Base-by-base conservation (phyloP, 2,329 filamentous ascomycete species). In the Talaromyces sp. region DNA sequence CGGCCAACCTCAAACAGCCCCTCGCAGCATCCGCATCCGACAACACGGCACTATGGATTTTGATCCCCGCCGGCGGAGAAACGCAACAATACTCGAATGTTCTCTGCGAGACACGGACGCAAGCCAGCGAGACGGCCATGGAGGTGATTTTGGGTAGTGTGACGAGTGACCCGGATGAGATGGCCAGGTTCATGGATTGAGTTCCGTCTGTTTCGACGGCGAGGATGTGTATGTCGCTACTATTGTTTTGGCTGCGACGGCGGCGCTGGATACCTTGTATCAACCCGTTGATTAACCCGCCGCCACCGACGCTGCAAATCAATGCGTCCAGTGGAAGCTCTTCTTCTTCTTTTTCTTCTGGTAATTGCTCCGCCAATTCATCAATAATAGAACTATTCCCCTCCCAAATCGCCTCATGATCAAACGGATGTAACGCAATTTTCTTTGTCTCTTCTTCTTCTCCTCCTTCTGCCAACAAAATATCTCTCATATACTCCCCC, bases 221-320 rank as follows among this genome's bases (percentile, higher is more conserved):
- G 11, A 95, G 70, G 9, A 95, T 81, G 19, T 78, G 75, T 19
- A 77, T 55, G 63, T 79, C 67, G 28, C 65, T 66, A n/a, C 60
- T 59, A 2, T 15, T 35, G 9, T 37, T n/a, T 35, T 13, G 17
- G 52, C 46, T 28, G 68, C 69, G 76, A 64, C 70, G 62, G 62
- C 73, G 70, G 43, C 75, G 72, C 66, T 86, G 81, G 22, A 92
- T 77, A 9, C 88, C 89, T 68, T 86, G 78, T 73, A 89, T 83
- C 57, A 96, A 75, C 4, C 91, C 91, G 66, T 87, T 89, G 54
- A 96, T 80, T 21, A 95, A 75, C 0, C 91, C 90, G 15, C 91
- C 91, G 9, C 91, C 91, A 6, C 91, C 91, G 37, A 92, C 89
- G 59, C 81, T 87, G 73, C 89, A 93, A 45, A 94, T 81, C 11